phyloP scores from a whole-genome alignment of 345 rosid genomes.

The Geranium brycei region DNA sequence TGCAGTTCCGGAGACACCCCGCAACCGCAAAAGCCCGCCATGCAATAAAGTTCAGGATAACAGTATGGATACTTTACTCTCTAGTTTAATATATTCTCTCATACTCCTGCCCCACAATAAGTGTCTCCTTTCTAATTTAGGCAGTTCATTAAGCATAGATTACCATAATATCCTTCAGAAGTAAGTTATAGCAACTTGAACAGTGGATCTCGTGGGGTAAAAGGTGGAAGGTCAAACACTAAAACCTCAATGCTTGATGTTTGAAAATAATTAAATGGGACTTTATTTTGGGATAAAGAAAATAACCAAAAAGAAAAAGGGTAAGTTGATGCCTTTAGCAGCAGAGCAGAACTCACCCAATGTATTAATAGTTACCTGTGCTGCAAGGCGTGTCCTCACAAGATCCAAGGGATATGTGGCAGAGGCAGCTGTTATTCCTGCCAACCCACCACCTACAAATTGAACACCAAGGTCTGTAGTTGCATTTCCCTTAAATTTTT shows the following conservation, averaged over 20 bases:
- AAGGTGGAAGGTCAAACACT: no score
- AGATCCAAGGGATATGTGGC: conserved; percentile 92
- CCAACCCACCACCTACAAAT: conserved; percentile 83
- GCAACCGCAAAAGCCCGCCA: no score
- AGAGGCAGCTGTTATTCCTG: conserved; percentile 89
- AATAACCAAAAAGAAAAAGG: not conserved
- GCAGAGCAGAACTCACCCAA: not conserved
- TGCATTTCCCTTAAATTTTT: not conserved
- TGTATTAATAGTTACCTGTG: conserved; percentile 42
- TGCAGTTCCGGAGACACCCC: no score
- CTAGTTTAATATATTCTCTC: not conserved
- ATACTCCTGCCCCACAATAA: no score
- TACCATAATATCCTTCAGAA: no score
- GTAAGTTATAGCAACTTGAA: no score
- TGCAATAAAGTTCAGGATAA: not conserved
- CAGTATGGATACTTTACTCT: not conserved
- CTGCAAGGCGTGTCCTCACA: conserved; percentile 94
- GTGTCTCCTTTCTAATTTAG: no score
- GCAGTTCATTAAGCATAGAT: no score
- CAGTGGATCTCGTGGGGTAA: no score
- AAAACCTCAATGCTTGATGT: no score
- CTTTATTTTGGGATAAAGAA: no score
- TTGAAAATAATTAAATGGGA: no score
- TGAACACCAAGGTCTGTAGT: conserved; percentile 14
- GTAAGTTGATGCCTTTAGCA: not conserved